A percentile compares a stretch with the other conserved stretches of the same genome.
Conservation (phyloP, 1,284 basidiomycete species). For the Cutaneotrichosporon mucoides region DNA sequence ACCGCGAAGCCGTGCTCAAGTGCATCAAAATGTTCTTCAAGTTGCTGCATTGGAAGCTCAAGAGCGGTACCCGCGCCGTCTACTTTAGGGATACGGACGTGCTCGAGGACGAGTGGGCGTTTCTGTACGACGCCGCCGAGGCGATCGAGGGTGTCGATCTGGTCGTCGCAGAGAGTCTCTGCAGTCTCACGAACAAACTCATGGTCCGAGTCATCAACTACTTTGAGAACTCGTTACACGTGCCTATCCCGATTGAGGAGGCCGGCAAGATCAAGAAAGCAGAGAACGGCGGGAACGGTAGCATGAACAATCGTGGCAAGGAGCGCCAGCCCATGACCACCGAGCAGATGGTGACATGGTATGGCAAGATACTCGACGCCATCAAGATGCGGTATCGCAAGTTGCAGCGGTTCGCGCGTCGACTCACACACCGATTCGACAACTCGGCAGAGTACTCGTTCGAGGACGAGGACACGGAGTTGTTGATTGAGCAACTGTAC, state of each 20-base stretch:
- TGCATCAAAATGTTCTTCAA: conserved; percentile 89
- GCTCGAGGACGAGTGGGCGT: conserved; percentile 92
- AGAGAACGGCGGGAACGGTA: neutral
- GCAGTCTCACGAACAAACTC: conserved; percentile 81
- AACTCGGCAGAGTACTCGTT: conserved; percentile 94
- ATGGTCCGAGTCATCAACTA: conserved; percentile 87
- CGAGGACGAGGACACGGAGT: conserved; percentile 71
- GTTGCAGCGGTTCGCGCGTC: conserved; percentile 83
- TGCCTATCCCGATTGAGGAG: conserved; percentile 54
- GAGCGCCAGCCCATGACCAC: conserved; percentile 59
- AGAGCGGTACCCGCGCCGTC: conserved; percentile 83
- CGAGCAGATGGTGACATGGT: conserved; percentile 82
- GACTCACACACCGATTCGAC: conserved; percentile 79
- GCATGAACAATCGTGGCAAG: neutral
- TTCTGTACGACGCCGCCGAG: conserved; percentile 88
- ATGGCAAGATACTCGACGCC: conserved; percentile 87
- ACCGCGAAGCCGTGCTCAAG: conserved; percentile 83
- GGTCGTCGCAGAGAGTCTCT: conserved; percentile 90
- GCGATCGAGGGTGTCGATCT: conserved; percentile 83
- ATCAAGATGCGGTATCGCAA: conserved; percentile 90
- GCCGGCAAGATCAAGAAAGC: neutral
- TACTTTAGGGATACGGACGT: conserved; percentile 98
- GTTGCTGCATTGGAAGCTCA: conserved; percentile 91
- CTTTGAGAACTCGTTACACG: conserved; percentile 87
- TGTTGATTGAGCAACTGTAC: conserved; percentile 75